These are phyloP conservation scores for Apocynum venetum DNA, from an alignment of 257 asterid species.

Conservation along the genomic window DNA sequence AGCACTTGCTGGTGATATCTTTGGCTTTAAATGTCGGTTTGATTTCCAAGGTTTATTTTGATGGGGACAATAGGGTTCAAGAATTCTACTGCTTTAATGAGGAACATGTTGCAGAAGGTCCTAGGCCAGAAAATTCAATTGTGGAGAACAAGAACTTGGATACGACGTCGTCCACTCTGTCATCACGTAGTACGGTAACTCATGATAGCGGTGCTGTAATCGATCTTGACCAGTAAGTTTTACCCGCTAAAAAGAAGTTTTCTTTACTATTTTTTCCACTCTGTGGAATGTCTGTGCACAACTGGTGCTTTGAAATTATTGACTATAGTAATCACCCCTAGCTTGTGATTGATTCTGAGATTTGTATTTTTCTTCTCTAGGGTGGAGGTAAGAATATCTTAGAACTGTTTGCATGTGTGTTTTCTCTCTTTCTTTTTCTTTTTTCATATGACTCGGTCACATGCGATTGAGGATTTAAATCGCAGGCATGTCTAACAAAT, in stretches of 20 bases:
- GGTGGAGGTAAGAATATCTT: too few relatives aligned
- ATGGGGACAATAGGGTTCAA: constrained; percentile 11
- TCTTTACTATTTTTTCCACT: not conserved
- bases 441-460: too few relatives aligned
- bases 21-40: constrained; percentile 30
- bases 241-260: not conserved
- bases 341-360: not conserved
- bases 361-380: not conserved
- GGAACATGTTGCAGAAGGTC: constrained; percentile 14
- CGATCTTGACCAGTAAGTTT: constrained; percentile 84
- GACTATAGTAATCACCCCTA: not conserved
- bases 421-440: too few relatives aligned
- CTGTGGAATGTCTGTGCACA: constrained; percentile 1
- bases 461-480: too few relatives aligned
- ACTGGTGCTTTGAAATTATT: not conserved
- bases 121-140: not conserved
- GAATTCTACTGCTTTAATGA: constrained; percentile 10
- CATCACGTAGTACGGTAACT: constrained; percentile 28
- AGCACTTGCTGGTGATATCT: constrained; percentile 25
- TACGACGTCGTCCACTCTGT: constrained; percentile 14
- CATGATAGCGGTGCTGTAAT: constrained; percentile 23
- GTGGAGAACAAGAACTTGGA: constrained; percentile 9
- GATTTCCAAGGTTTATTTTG: constrained; percentile 22
- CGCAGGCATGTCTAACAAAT: too few relatives aligned
- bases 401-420: not conserved